These are phyloP conservation scores for Tetrapisispora fleetii DNA, from an alignment of 805 yeast genomes.

Conservation along the genomic window DNA sequence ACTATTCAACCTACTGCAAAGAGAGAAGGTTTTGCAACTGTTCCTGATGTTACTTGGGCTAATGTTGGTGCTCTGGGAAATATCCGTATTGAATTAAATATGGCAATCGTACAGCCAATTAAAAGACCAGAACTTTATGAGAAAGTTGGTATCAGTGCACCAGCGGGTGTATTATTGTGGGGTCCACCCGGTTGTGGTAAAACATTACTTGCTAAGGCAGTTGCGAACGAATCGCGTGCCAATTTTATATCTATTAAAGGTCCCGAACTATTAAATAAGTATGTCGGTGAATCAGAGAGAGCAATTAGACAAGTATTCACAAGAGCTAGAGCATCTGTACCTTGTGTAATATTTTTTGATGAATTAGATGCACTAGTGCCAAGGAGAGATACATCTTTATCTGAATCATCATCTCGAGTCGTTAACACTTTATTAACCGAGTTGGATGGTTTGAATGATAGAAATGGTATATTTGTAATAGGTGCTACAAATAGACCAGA, in stretches of 20 bases:
- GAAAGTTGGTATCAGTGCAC: conserved; percentile 89
- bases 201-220: conserved; percentile 91
- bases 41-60: conserved; percentile 95
- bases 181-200: conserved; percentile 99
- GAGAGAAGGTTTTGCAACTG: conserved; percentile 97
- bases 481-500: conserved; percentile 98
- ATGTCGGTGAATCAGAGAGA: conserved; percentile 92
- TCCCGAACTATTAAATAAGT: conserved; percentile 87
- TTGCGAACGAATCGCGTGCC: conserved; percentile 93
- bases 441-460: conserved; percentile 85
- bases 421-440: conserved; percentile 92
- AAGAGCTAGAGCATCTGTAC: conserved; percentile 86
- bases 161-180: conserved; percentile 96
- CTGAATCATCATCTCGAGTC: conserved; percentile 86
- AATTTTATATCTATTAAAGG: conserved; percentile 94
- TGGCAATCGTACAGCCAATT: conserved; percentile 97
- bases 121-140: conserved; percentile 82
- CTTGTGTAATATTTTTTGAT: conserved; percentile 91
- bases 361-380: conserved; percentile 96
- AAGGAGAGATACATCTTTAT: conserved; percentile 75
- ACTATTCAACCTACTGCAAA: conserved; percentile 94
- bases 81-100: conserved; percentile 81
- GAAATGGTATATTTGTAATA: conserved; percentile 86
- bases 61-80: conserved; percentile 82
- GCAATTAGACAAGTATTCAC: conserved; percentile 90